These are phyloP conservation scores for Diaporthe australafricana DNA, from an alignment of 2,329 filamentous ascomycete genomes.

Conservation along the genomic window DNA sequence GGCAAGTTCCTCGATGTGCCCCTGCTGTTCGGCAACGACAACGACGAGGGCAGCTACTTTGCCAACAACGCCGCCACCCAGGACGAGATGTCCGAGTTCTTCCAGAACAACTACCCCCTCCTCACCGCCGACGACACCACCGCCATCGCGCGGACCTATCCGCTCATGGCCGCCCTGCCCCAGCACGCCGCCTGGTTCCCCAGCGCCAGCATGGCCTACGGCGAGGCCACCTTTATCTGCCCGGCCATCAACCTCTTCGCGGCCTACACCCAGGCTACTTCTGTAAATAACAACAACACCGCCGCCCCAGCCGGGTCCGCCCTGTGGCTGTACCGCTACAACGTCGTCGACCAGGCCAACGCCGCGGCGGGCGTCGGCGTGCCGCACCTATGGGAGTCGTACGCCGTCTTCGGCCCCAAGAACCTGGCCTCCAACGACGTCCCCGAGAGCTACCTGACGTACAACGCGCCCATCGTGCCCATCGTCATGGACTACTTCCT, in stretches of 20 bases:
- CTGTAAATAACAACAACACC: background rate
- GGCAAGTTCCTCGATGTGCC: slow-evolving; percentile 67
- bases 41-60: slow-evolving; percentile 61
- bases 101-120: slow-evolving; percentile 60
- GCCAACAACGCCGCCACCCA: slow-evolving; percentile 50
- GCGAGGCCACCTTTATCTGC: slow-evolving; percentile 59
- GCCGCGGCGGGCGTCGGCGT: slow-evolving; percentile 56
- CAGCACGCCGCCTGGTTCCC: slow-evolving; percentile 58
- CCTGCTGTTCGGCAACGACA: slow-evolving; percentile 60
- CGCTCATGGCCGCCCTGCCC: slow-evolving; percentile 49
- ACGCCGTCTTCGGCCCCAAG: slow-evolving; percentile 61
- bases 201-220: slow-evolving; percentile 54
- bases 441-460: slow-evolving; percentile 54
- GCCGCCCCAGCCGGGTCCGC: background rate
- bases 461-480: slow-evolving; percentile 58
- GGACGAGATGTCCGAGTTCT: slow-evolving; percentile 52
- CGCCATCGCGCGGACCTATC: slow-evolving; percentile 53
- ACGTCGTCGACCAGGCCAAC: slow-evolving; percentile 55
- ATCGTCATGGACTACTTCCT: slow-evolving; percentile 63
- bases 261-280: slow-evolving; percentile 42
- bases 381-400: slow-evolving; percentile 59
- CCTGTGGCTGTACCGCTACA: slow-evolving; percentile 62
- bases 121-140: slow-evolving; percentile 51
- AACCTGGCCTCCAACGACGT: slow-evolving; percentile 45
- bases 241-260: slow-evolving; percentile 54